Conservation (phyloP, 129 eudicot species). For the Artemisia tridentata region DNA sequence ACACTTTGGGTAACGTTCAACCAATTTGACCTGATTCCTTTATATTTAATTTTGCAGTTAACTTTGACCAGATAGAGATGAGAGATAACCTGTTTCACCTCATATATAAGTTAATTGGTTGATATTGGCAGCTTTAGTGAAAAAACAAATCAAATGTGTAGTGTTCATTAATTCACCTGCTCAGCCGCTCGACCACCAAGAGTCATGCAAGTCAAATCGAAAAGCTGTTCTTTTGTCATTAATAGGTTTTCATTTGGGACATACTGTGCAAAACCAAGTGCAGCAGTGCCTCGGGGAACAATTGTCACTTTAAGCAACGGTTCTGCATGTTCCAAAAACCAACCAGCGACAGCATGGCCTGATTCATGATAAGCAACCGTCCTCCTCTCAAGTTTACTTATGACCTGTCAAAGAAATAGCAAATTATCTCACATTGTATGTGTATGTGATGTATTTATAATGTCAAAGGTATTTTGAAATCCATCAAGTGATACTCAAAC, state of each 20-base stretch:
- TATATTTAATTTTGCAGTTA: no score
- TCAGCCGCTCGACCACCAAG: slow-evolving; percentile 94
- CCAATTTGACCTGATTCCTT: no score
- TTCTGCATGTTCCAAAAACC: slow-evolving; percentile 92
- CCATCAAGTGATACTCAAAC: neutral
- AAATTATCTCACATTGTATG: neutral
- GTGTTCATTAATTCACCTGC: slow-evolving; percentile 47
- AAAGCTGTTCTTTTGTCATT: slow-evolving; percentile 93
- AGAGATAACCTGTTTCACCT: no score
- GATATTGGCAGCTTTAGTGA: neutral
- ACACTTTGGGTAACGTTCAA: no score
- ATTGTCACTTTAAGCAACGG: slow-evolving; percentile 86
- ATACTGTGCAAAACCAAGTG: slow-evolving; percentile 89
- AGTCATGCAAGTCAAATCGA: slow-evolving; percentile 94
- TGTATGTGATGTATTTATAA: slow-evolving; percentile 14
- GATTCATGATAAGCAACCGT: slow-evolving; percentile 93
- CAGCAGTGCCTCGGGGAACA: slow-evolving; percentile 93
- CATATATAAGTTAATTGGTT: no score
- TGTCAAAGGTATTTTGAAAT: slow-evolving; percentile 26
- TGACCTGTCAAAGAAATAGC: slow-evolving; percentile 49
- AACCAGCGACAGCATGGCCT: slow-evolving; percentile 89
- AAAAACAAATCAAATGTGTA: neutral
- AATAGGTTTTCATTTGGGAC: slow-evolving; percentile 77
- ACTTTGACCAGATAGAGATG: no score
- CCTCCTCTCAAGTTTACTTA: slow-evolving; percentile 72